These are phyloP conservation scores for Eucalyptus sp. DNA, from an alignment of 345 rosid genomes.

Conservation along the genomic window DNA sequence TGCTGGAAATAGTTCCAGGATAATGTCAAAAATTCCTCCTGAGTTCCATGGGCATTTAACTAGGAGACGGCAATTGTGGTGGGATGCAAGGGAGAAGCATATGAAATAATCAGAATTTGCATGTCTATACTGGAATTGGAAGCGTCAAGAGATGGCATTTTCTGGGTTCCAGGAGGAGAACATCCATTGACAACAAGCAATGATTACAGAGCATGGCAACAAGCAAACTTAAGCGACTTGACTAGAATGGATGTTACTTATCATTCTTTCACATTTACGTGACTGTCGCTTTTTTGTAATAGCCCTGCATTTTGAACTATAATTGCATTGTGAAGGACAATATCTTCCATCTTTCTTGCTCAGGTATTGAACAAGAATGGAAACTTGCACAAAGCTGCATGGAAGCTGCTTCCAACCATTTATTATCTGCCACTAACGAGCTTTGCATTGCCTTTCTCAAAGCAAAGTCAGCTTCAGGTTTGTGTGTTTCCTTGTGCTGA, in stretches of 20 bases:
- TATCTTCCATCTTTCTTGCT: neutral
- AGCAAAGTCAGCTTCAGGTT: too few relatives aligned
- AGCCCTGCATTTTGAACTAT: neutral
- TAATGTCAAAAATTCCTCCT: constrained; percentile 63
- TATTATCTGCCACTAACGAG: constrained; percentile 62
- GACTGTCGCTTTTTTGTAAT: neutral
- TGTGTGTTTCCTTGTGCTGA: too few relatives aligned
- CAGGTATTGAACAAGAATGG: constrained; percentile 75
- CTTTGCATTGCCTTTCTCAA: constrained; percentile 30
- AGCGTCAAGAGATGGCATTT: constrained; percentile 77
- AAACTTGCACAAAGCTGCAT: constrained; percentile 59
- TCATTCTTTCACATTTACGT: constrained; percentile 64
- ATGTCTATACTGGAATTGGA: constrained; percentile 73
- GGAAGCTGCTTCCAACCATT: constrained; percentile 68
- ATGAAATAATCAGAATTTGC: constrained; percentile 53
- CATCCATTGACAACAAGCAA: constrained; percentile 24
- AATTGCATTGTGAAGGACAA: neutral
- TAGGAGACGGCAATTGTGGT: constrained; percentile 54
- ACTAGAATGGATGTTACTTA: constrained; percentile 56
- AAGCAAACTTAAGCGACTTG: constrained; percentile 50
- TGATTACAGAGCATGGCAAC: constrained; percentile 67
- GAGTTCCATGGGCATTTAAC: constrained; percentile 71
- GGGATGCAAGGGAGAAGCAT: constrained; percentile 75
- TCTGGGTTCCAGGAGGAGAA: constrained; percentile 36
- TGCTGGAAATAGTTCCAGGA: constrained; percentile 23